Evolutionary conservation across 352 stramenopile species (phyloP).

Genomic region (Pythium periplocum): DNA sequence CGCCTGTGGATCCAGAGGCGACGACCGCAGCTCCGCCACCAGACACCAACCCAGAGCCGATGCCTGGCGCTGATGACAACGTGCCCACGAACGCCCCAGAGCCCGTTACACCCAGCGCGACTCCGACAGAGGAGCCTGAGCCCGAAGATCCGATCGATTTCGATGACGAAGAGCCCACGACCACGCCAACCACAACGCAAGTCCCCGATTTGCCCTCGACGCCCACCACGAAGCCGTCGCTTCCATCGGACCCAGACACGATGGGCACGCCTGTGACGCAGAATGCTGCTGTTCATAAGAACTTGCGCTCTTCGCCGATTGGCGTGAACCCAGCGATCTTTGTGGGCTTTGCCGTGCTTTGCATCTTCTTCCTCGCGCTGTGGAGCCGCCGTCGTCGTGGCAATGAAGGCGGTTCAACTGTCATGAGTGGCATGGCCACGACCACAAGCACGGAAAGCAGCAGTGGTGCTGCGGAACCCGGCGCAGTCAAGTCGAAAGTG

Average conservation of each 20-base stretch:
- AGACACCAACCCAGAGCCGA: too few species aligned
- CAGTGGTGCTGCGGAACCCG: not conserved
- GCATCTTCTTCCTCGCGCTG: constrained; percentile 42
- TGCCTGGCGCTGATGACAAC: too few species aligned
- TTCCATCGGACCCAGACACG: not conserved
- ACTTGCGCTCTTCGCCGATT: not conserved
- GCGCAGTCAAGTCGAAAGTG: constrained; percentile 23
- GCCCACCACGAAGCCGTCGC: not conserved
- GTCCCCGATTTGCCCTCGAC: not conserved
- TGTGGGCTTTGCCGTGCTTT: constrained; percentile 85
- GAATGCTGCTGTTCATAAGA: not conserved
- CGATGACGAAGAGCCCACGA: not conserved
- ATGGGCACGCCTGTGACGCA: not conserved
- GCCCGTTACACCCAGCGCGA: not conserved
- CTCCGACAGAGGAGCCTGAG: not conserved
- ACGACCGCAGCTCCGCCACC: too few species aligned
- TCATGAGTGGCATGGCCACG: constrained; percentile 13
- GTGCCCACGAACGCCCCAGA: not conserved
- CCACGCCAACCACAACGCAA: not conserved
- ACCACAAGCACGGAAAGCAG: constrained; percentile 13
- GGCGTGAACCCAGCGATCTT: constrained; percentile 37
- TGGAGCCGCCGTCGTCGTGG: constrained; percentile 14
- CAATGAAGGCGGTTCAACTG: constrained; percentile 1
- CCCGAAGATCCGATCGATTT: not conserved
- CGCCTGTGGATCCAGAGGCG: too few species aligned